phyloP scores from a whole-genome alignment of 2,329 filamentous ascomycete species.

The Neopestalotiopsis rosae region DNA sequence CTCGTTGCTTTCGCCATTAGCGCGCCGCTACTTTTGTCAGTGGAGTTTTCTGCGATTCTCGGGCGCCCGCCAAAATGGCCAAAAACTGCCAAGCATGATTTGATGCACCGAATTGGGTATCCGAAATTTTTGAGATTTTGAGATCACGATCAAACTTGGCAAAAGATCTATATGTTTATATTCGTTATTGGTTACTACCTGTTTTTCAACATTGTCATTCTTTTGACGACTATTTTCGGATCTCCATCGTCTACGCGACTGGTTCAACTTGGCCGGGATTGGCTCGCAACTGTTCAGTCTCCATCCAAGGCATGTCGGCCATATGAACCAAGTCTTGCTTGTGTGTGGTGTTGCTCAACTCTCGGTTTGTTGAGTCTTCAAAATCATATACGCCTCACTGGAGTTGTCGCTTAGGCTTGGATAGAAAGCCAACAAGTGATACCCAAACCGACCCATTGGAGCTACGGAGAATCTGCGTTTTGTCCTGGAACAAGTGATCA shows the following conservation, averaged over 20 bases:
- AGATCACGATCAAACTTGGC: not conserved
- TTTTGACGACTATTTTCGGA: not conserved
- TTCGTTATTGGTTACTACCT: not conserved
- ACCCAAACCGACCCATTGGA: not conserved
- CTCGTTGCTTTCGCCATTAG: not conserved
- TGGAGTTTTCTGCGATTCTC: not conserved
- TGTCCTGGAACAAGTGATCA: not conserved
- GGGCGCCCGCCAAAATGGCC: not conserved
- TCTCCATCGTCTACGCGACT: not conserved
- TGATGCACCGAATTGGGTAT: not conserved
- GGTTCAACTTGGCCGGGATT: not conserved
- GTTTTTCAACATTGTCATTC: not conserved
- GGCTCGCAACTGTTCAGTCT: not conserved
- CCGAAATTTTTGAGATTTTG: not conserved
- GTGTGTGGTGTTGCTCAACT: not conserved
- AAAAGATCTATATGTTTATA: not conserved
- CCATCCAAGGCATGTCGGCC: not conserved
- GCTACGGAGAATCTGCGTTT: not conserved
- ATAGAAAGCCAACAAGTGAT: not conserved
- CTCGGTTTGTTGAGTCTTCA: too few species aligned
- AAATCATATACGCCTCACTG: not conserved
- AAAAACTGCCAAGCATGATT: not conserved
- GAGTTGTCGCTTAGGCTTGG: not conserved
- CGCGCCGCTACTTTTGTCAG: not conserved
- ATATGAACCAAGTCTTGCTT: not conserved